These are phyloP conservation scores for Smallanthus sonchifolius DNA, from an alignment of 129 eudicot species.

Conservation along the genomic window DNA sequence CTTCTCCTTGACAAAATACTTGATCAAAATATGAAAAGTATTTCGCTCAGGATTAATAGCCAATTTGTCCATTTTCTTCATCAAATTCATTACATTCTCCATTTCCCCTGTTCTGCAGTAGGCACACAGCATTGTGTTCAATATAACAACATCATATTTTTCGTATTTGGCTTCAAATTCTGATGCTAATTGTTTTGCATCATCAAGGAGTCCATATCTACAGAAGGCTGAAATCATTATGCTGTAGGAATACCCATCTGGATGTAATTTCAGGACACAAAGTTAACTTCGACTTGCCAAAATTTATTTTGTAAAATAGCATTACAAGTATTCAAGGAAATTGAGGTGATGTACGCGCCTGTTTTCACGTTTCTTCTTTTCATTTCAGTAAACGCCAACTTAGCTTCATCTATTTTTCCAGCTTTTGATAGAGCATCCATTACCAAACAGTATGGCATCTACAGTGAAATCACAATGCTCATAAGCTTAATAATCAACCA, in stretches of 20 bases:
- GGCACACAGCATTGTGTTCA: constrained; percentile 85
- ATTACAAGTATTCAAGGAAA: background rate
- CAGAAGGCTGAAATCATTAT: constrained; percentile 88
- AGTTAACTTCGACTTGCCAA: constrained; percentile 13
- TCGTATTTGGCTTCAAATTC: constrained; percentile 71
- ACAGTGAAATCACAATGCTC: constrained; percentile 23
- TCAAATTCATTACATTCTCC: constrained; percentile 81
- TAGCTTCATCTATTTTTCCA: constrained; percentile 70
- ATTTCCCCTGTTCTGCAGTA: constrained; percentile 87
- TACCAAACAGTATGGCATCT: constrained; percentile 92
- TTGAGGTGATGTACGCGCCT: constrained; percentile 28
- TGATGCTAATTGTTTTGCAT: constrained; percentile 63
- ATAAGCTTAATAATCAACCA: constrained; percentile 3
- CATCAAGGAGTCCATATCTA: constrained; percentile 59
- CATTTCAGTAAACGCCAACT: constrained; percentile 68
- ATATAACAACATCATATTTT: constrained; percentile 73
- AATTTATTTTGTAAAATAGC: background rate
- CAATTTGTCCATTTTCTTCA: constrained; percentile 86
- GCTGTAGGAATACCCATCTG: constrained; percentile 91
- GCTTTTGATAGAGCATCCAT: constrained; percentile 92
- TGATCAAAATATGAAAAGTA: constrained; percentile 74
- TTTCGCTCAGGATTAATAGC: constrained; percentile 82
- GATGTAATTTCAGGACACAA: constrained; percentile 5
- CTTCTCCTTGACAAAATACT: constrained; percentile 72
- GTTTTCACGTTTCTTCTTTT: constrained; percentile 56